phyloP scores from a whole-genome alignment of 1,284 basidiomycete genomes.

The Tilletia walkeri region DNA sequence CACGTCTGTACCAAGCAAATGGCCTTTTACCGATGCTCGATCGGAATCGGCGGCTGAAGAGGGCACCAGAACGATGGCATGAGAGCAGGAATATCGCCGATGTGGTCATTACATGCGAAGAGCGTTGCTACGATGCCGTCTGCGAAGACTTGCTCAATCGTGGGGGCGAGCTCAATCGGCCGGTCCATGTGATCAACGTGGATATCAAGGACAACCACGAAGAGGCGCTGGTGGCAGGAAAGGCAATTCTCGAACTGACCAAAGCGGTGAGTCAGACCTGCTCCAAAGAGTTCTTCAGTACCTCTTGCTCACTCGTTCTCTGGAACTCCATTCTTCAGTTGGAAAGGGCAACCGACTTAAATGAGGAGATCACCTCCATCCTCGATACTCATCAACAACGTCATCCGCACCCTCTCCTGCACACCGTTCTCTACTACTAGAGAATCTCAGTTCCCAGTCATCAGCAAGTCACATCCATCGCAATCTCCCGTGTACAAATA shows the following conservation, averaged over 20 bases:
- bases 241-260: conserved; percentile 90
- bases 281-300: neutral
- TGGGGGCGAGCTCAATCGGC: conserved; percentile 86
- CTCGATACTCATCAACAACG: conserved; percentile 77
- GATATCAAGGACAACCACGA: conserved; percentile 99
- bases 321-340: conserved; percentile 63
- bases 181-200: conserved; percentile 94
- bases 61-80: conserved; percentile 94
- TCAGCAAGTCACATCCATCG: neutral
- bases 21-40: conserved; percentile 97
- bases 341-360: conserved; percentile 78
- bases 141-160: conserved; percentile 89
- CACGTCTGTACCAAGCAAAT: conserved; percentile 82
- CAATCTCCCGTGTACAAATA: neutral
- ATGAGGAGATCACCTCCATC: conserved; percentile 85
- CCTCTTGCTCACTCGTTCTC: neutral
- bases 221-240: conserved; percentile 91
- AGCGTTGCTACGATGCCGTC: conserved; percentile 96
- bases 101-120: conserved; percentile 97
- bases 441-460: neutral
- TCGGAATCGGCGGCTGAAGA: conserved; percentile 86
- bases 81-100: conserved; percentile 83
- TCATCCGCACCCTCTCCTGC: conserved; percentile 87
- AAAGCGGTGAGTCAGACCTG: conserved; percentile 68
- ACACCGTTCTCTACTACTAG: conserved; percentile 63